A percentile compares a stretch with the other conserved stretches of the same genome.
Conservation (phyloP, 257 asterid species). For the Dorcoceras hygrometricum region DNA sequence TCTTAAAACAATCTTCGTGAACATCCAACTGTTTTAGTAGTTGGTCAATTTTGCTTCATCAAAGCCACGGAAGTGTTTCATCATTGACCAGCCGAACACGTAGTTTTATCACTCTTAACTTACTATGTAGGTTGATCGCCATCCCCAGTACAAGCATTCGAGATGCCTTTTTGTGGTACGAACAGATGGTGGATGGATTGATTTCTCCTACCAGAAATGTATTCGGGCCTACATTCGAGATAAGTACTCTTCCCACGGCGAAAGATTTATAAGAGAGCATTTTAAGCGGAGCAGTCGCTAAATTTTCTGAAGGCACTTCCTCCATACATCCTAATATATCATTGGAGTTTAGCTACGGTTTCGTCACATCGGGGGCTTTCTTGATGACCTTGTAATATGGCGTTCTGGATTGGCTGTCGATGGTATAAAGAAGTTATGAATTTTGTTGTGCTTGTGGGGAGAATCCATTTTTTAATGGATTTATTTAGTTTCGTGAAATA, state of each 20-base stretch:
- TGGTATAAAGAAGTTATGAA: neutral
- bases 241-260: constrained; percentile 46
- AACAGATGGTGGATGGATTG: constrained; percentile 94
- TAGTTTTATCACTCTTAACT: neutral
- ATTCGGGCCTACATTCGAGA: constrained; percentile 64
- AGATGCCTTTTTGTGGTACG: constrained; percentile 87
- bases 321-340: neutral
- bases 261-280: neutral
- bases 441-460: neutral
- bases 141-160: constrained; percentile 29
- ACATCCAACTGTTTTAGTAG: too few relatives aligned
- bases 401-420: neutral
- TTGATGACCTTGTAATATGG: neutral
- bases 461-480: neutral
- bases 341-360: neutral
- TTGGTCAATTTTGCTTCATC: neutral
- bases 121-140: neutral
- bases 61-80: neutral
- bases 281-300: neutral
- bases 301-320: neutral
- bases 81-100: neutral
- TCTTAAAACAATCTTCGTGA: too few relatives aligned
- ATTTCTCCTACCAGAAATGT: constrained; percentile 96
- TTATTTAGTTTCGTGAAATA: too few relatives aligned
- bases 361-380: neutral